Evolutionary conservation across 1,284 basidiomycete genomes (phyloP).

Genomic region (Moesziomyces aphidis): DNA sequence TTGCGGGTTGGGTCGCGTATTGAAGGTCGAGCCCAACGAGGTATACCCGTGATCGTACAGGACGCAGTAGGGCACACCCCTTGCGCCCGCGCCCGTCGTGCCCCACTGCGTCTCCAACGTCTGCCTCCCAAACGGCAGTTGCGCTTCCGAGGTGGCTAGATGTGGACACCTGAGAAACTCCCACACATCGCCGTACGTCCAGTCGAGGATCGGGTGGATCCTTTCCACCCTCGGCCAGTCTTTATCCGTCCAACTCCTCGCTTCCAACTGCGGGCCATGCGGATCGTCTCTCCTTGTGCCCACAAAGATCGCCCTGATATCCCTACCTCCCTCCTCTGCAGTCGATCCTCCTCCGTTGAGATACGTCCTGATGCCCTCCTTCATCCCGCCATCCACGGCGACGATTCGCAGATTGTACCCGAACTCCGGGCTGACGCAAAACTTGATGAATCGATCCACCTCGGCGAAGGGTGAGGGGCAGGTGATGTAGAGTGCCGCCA

Average conservation of each 20-base stretch:
- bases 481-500: constrained; percentile 87
- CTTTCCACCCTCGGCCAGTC: constrained; percentile 91
- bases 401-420: constrained; percentile 85
- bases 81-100: constrained; percentile 28
- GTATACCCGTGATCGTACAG: constrained; percentile 97
- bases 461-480: constrained; percentile 86
- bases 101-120: constrained; percentile 10
- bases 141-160: constrained; percentile 70
- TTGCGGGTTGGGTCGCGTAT: constrained; percentile 91
- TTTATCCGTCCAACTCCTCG: constrained; percentile 51
- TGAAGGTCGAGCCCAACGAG: constrained; percentile 92
- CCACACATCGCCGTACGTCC: constrained; percentile 92
- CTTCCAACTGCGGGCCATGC: constrained; percentile 73
- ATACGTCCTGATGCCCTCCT: constrained; percentile 81
- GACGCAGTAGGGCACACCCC: constrained; percentile 76
- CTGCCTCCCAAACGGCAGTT: constrained; percentile 53
- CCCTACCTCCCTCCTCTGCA: constrained; percentile 5
- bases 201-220: constrained; percentile 95
- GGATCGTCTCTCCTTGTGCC: constrained; percentile 90
- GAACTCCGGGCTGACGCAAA: constrained; percentile 70
- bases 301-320: constrained; percentile 82
- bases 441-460: constrained; percentile 85
- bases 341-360: constrained; percentile 69
- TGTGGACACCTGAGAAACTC: constrained; percentile 80
- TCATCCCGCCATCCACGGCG: constrained; percentile 83